A percentile compares a stretch with the other conserved stretches of the same genome.
Conservation (phyloP, 176 grass and related monocot genomes). For the Tuctoria greenei region DNA sequence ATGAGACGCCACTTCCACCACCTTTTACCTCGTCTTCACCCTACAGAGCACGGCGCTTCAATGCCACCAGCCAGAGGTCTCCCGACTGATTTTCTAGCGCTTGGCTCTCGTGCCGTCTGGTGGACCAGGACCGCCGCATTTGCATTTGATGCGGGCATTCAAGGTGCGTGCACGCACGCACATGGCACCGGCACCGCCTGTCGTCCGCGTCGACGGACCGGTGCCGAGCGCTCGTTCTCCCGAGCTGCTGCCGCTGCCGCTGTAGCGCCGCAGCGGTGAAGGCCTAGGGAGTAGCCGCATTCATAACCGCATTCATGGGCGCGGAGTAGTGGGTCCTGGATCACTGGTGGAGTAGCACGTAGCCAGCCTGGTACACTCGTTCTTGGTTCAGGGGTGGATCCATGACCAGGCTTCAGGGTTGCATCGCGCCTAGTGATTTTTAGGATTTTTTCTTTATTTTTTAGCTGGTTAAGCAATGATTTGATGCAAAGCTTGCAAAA, state of each 20-base stretch:
- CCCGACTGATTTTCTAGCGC: slow-evolving; percentile 32
- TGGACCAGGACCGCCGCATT: slow-evolving; percentile 29
- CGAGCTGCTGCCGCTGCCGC: neutral
- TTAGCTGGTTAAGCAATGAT: too few relatives aligned
- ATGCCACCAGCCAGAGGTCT: slow-evolving; percentile 11
- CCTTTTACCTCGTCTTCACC: neutral
- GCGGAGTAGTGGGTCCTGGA: neutral
- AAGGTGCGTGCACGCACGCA: slow-evolving; percentile 28
- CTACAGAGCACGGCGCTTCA: slow-evolving; percentile 20
- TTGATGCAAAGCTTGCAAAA: neutral
- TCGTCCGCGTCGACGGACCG: neutral
- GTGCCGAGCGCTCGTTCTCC: neutral
- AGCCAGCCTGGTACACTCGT: too few relatives aligned
- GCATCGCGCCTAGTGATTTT: too few relatives aligned
- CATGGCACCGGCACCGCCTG: slow-evolving; percentile 22
- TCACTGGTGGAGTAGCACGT: too few relatives aligned
- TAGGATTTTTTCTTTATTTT: too few relatives aligned
- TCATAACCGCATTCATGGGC: slow-evolving; percentile 19
- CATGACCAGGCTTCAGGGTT: too few relatives aligned
- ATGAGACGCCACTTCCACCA: neutral
- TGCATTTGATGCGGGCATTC: slow-evolving; percentile 59
- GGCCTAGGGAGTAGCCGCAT: neutral
- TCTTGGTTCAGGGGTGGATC: too few relatives aligned
- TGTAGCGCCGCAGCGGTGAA: neutral
- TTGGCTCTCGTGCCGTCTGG: neutral